These are phyloP conservation scores for Wickerhamiella shivajii DNA, from an alignment of 805 yeast genomes.

Conservation along the genomic window DNA sequence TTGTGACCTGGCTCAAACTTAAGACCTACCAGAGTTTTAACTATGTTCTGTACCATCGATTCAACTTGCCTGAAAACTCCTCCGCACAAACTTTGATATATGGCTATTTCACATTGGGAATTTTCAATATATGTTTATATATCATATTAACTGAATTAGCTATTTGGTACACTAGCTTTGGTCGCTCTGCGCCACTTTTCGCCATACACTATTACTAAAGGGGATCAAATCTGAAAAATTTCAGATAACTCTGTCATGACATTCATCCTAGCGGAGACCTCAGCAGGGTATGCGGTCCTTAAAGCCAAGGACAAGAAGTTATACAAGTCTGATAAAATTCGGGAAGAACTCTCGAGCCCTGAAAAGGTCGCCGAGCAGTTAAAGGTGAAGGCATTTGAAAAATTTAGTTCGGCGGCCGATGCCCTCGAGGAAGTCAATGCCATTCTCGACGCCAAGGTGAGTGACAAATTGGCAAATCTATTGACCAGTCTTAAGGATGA, in stretches of 20 bases:
- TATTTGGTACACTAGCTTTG: too few species aligned
- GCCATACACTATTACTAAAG: too few species aligned
- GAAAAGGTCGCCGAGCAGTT: slow-evolving; percentile 80
- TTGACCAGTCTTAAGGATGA: slow-evolving; percentile 32
- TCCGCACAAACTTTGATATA: too few species aligned
- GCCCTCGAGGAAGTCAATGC: slow-evolving; percentile 93
- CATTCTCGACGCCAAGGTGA: slow-evolving; percentile 84
- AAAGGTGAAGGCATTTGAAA: slow-evolving; percentile 90
- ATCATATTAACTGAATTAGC: too few species aligned
- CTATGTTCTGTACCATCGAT: too few species aligned
- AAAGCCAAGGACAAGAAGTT: slow-evolving; percentile 97
- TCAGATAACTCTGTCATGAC: slow-evolving; percentile 20
- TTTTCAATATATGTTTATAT: too few species aligned
- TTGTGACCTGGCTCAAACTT: too few species aligned
- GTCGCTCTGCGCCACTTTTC: too few species aligned
- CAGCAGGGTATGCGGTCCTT: slow-evolving; percentile 96
- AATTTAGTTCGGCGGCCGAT: slow-evolving; percentile 84
- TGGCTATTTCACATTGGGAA: background rate
- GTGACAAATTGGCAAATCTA: slow-evolving; percentile 63
- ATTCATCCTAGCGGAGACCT: slow-evolving; percentile 76
- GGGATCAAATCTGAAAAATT: slow-evolving; percentile 8
- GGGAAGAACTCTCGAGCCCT: slow-evolving; percentile 65
- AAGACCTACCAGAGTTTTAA: too few species aligned
- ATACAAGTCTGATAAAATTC: slow-evolving; percentile 62
- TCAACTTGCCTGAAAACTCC: too few species aligned